A percentile compares a stretch with the other conserved stretches of the same genome.
phyloP scores from a whole-genome alignment of 371 early-diverging fungal species.

The Saksenaea vasiformis region DNA sequence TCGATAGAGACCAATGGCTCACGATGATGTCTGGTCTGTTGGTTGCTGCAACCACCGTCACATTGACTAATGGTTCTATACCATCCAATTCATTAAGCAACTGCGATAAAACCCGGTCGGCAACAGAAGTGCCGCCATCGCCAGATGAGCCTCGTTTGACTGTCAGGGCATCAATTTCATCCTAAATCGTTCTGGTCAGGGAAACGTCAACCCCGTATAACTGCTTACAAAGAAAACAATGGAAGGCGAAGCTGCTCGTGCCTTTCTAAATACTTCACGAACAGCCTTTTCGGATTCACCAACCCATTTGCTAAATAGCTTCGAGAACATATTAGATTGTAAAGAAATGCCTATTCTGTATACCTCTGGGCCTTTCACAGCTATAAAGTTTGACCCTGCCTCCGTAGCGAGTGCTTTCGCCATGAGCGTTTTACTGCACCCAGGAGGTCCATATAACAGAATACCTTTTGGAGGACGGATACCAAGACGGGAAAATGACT shows the following conservation, averaged over 20 bases:
- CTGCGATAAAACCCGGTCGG: conserved; percentile 93
- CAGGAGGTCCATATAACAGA: conserved; percentile 97
- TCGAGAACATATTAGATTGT: not conserved
- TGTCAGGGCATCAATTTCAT: conserved; percentile 98
- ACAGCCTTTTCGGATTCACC: conserved; percentile 98
- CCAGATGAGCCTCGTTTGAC: conserved; percentile 74
- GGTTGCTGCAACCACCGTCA: conserved; percentile 98
- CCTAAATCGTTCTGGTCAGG: conserved; percentile 49
- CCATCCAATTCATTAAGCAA: conserved; percentile 96
- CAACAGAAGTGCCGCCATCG: conserved; percentile 80
- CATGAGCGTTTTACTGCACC: conserved; percentile 97
- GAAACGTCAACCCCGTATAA: not conserved
- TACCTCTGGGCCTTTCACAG: conserved; percentile 97
- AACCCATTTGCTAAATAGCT: conserved; percentile 97
- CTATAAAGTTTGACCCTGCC: conserved; percentile 95
- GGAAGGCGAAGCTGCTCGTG: conserved; percentile 92
- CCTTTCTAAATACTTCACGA: conserved; percentile 92
- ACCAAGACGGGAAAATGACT: conserved; percentile 83
- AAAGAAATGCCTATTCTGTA: conserved; percentile 4
- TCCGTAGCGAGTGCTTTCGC: conserved; percentile 97
- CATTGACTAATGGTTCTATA: conserved; percentile 90
- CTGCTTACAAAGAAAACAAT: conserved; percentile 94
- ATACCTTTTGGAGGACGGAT: conserved; percentile 97
- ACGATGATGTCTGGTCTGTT: conserved; percentile 98
- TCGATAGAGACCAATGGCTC: conserved; percentile 11